Base-by-base conservation (phyloP, 805 yeast genomes). In the Kregervanrija delftensis region DNA sequence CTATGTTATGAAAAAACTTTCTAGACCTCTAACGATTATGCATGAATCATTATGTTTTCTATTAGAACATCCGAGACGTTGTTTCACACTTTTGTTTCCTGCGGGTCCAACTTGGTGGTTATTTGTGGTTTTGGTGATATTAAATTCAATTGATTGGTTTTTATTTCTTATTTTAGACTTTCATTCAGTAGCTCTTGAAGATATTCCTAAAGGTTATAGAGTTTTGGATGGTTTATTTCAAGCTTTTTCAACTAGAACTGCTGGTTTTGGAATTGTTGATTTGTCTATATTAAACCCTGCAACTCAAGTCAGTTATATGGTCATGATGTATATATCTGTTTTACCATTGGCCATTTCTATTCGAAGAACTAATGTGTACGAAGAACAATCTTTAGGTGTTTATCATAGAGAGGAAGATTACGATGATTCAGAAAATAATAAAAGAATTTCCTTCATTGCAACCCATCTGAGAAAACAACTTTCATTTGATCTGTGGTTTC, bases 321-420 rank as follows among this genome's bases (percentile, higher is more conserved):
- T 93, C 48, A 91, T 93, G 98, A 93, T 93, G 99, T 93, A 93
- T 66, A 89, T 93, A 28, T 91, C 98, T 12, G 97, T 91, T 37
- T 72, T 90, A 59, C 99, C 99, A 1, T 69, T 93, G 54, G 99
- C 99, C 31, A 93, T 93, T 51, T 87, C 96, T 34, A 89, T 93
- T 50, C 80, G 99, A 67, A 77, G 97, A 62, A 93, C 99, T 14
- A 93, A 93, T 61, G 99, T 93, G 44, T 93, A 93, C 66, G 99
- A 93, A 61, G 99, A 93, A 58, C 98, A 89, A 60, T 86, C 96
- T 0, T 67, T 93, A 45, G 99, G 99, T n/a, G 75, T 89, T n/a
- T 90, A 86, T 58, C 38, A 52, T 11, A 58, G 60, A 22, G 48
- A 46, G 8, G 55, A 51, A 8, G 50, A 53, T 1, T 57, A 67